phyloP scores from a whole-genome alignment of 495 filamentous ascomycete species.

The Lepidopterella palustris region DNA sequence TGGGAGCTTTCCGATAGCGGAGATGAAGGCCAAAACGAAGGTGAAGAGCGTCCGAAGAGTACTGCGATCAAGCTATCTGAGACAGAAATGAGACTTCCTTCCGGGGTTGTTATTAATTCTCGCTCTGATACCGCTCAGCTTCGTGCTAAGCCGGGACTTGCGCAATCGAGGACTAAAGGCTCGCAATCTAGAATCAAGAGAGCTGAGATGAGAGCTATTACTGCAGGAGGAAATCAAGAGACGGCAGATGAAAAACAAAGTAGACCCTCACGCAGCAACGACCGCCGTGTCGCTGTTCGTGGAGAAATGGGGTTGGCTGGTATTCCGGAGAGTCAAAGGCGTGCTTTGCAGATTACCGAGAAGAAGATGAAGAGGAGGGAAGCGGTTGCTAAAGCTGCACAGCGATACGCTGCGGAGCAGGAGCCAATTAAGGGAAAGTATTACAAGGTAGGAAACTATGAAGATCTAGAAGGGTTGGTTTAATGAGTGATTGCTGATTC shows the following conservation, averaged over 20 bases:
- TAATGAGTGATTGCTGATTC: neutral
- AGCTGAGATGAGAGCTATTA: neutral
- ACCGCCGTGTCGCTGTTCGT: slow-evolving; percentile 21
- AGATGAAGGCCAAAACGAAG: too few relatives aligned
- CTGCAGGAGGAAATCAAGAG: neutral
- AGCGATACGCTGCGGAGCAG: neutral
- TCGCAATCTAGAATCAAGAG: slow-evolving; percentile 2
- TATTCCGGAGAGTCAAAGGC: slow-evolving; percentile 21
- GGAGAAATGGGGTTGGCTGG: slow-evolving; percentile 27
- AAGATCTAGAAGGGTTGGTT: neutral
- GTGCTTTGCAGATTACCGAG: slow-evolving; percentile 17
- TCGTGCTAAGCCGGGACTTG: slow-evolving; percentile 7
- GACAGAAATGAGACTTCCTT: slow-evolving; percentile 21
- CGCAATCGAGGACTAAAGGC: slow-evolving; percentile 8
- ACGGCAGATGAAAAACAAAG: neutral
- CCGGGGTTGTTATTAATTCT: slow-evolving; percentile 24
- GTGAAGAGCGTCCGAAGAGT: neutral
- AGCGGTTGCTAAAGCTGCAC: slow-evolving; percentile 13
- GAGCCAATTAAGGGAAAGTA: neutral
- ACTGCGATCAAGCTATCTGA: slow-evolving; percentile 13
- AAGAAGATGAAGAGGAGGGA: slow-evolving; percentile 30
- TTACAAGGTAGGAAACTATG: neutral
- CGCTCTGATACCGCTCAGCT: slow-evolving; percentile 7
- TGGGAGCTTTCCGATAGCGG: slow-evolving; percentile 12
- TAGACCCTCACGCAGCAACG: neutral